Conservation (phyloP, 805 yeast genomes). For the Kluyveromyces aestuarii region DNA sequence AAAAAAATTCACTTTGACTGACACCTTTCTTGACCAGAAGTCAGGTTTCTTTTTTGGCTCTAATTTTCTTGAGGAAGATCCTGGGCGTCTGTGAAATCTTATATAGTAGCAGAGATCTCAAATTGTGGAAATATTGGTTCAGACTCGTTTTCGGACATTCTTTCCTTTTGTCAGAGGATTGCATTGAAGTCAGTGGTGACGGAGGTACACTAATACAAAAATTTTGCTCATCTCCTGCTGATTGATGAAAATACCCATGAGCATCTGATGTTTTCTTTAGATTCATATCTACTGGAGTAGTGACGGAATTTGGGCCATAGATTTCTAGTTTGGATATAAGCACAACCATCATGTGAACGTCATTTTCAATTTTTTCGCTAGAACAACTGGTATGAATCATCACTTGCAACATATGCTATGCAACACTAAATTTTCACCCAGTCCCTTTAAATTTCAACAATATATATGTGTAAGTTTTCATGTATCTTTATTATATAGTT, state of each 20-base stretch:
- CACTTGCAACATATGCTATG: background rate
- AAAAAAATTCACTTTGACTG: background rate
- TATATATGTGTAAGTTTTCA: no score
- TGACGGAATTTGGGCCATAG: background rate
- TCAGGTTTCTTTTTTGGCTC: background rate
- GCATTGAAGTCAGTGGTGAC: no score
- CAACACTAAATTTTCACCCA: no score
- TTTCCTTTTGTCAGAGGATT: no score
- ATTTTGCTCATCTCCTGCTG: background rate
- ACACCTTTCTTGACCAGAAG: background rate
- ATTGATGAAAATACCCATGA: background rate
- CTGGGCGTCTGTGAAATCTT: background rate
- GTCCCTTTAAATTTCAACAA: no score
- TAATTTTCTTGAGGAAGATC: background rate
- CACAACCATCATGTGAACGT: background rate
- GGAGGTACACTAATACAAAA: no score
- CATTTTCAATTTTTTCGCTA: background rate
- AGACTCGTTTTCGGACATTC: no score
- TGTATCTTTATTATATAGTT: background rate
- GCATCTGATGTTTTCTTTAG: background rate
- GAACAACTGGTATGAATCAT: background rate
- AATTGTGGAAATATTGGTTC: background rate
- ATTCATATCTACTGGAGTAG: background rate
- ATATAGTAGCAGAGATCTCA: background rate
- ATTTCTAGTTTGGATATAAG: conserved; percentile 1